A percentile compares a stretch with the other conserved stretches of the same genome.
These are phyloP conservation scores for Scheffersomyces stambukii DNA, from an alignment of 1,139 yeast genomes.

Conservation along the genomic window DNA sequence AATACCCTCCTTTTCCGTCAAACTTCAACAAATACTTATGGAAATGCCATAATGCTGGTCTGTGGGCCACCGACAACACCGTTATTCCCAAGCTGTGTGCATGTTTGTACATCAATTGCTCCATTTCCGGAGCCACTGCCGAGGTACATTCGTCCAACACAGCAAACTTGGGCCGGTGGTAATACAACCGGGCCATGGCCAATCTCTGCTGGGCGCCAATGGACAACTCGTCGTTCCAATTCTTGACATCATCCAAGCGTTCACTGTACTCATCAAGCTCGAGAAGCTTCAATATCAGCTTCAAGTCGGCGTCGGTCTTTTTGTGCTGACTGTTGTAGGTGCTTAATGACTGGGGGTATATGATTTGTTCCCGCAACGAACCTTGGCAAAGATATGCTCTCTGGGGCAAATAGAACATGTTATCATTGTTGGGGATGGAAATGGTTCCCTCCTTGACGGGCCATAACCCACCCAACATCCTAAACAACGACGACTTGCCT, in stretches of 20 bases:
- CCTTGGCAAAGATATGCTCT: slow-evolving; percentile 78
- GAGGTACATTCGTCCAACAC: slow-evolving; percentile 95
- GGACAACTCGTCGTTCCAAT: slow-evolving; percentile 87
- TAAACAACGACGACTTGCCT: slow-evolving; percentile 87
- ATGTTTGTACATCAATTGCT: slow-evolving; percentile 81
- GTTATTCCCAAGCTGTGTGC: slow-evolving; percentile 82
- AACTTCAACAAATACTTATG: slow-evolving; percentile 80
- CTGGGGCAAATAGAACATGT: slow-evolving; percentile 89
- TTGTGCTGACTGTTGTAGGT: slow-evolving; percentile 36
- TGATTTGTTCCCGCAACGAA: slow-evolving; percentile 79
- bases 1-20: slow-evolving; percentile 77
- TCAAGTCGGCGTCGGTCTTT: slow-evolving; percentile 57
- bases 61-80: slow-evolving; percentile 83
- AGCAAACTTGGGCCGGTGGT: slow-evolving; percentile 89
- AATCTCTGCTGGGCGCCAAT: slow-evolving; percentile 91
- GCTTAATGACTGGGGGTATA: slow-evolving; percentile 72
- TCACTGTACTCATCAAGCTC: slow-evolving; percentile 51
- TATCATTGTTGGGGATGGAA: slow-evolving; percentile 61
- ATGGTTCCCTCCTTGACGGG: slow-evolving; percentile 67
- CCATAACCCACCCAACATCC: slow-evolving; percentile 93
- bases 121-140: slow-evolving; percentile 88
- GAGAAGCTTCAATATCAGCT: slow-evolving; percentile 56
- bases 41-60: slow-evolving; percentile 91
- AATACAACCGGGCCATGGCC: slow-evolving; percentile 90
- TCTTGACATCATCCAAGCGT: slow-evolving; percentile 60